Evolutionary conservation across 2,329 filamentous ascomycete species (phyloP).

Genomic region (Microdochium nivale): DNA sequence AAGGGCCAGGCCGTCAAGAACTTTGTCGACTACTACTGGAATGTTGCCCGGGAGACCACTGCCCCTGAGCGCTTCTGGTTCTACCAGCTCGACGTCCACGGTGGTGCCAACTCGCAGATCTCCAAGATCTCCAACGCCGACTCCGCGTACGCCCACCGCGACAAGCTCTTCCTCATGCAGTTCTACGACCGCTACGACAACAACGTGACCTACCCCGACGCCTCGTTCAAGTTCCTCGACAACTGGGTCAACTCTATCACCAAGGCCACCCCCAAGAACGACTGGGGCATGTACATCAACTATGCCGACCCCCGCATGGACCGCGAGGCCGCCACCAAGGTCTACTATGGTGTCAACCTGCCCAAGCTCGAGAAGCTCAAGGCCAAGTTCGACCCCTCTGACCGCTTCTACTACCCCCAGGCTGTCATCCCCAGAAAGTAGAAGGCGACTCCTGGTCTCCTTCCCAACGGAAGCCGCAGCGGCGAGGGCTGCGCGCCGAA

Average conservation of each 20-base stretch:
- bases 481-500: too few relatives aligned
- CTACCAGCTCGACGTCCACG: slow-evolving; percentile 31
- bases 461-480: background rate
- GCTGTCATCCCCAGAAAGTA: background rate
- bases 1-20: slow-evolving; percentile 21
- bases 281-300: slow-evolving; percentile 36
- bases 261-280: slow-evolving; percentile 8
- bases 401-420: slow-evolving; percentile 30
- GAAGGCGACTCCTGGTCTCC: background rate
- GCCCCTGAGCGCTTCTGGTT: slow-evolving; percentile 25
- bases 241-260: slow-evolving; percentile 16
- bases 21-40: slow-evolving; percentile 31
- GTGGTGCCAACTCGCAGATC: slow-evolving; percentile 29
- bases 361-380: slow-evolving; percentile 27
- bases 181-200: slow-evolving; percentile 30
- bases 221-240: slow-evolving; percentile 15
- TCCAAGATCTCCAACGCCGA: slow-evolving; percentile 13
- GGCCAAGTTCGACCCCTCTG: slow-evolving; percentile 26
- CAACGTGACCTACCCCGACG: slow-evolving; percentile 16
- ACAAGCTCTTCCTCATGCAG: slow-evolving; percentile 39
- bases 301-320: slow-evolving; percentile 41
- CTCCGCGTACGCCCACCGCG: slow-evolving; percentile 30
- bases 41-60: slow-evolving; percentile 23
- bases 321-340: slow-evolving; percentile 34
- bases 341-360: slow-evolving; percentile 37